Conservation (phyloP, 345 rosid species). For the Hibiscus trionum region DNA sequence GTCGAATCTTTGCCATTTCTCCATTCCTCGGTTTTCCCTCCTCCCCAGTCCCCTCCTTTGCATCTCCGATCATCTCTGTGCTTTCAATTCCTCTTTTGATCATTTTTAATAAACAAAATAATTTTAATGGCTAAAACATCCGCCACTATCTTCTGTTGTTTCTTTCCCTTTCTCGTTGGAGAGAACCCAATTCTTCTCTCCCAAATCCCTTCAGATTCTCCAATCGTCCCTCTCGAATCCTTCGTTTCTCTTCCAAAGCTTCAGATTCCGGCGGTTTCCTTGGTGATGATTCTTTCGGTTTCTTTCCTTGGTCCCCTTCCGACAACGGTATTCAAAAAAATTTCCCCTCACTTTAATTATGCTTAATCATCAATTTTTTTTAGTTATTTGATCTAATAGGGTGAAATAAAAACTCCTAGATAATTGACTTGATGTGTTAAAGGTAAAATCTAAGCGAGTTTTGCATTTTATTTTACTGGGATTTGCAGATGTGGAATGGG, state of each 20-base stretch:
- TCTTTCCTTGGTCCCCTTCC: constrained; percentile 64
- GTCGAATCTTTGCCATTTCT: no score
- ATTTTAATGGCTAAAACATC: constrained; percentile 36
- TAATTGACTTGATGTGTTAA: no score
- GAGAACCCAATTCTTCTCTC: constrained; percentile 19
- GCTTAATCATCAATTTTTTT: not conserved
- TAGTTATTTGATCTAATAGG: not conserved
- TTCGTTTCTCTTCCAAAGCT: constrained; percentile 44
- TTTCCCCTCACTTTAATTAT: not conserved
- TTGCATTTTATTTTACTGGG: not conserved
- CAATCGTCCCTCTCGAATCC: constrained; percentile 28
- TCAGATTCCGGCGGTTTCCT: constrained; percentile 42
- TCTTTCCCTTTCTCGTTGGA: constrained; percentile 27
- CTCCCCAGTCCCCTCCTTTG: no score
- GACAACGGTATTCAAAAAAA: constrained; percentile 31
- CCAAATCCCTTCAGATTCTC: constrained; percentile 23
- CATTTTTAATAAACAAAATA: no score
- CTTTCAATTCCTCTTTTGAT: no score
- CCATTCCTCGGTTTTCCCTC: no score
- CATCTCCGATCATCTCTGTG: no score
- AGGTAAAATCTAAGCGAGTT: no score
- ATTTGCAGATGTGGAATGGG: constrained; percentile 61
- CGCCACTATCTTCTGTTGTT: constrained; percentile 10
- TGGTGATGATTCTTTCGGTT: no score
- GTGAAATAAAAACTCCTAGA: no score